Evolutionary conservation across 441 rosid species (phyloP).

Genomic region (Francoa sonchifolia): DNA sequence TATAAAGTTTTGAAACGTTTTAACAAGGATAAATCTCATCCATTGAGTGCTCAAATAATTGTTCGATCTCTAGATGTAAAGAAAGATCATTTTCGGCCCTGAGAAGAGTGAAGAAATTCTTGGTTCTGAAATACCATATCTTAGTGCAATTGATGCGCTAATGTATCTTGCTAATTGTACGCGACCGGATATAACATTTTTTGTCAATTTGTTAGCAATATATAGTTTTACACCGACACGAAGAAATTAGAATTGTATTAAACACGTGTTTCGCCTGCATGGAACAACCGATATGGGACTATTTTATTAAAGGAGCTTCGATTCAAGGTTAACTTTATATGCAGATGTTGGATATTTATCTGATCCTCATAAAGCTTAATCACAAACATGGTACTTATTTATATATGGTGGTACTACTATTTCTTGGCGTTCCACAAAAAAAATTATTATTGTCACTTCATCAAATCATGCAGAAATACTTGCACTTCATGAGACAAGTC

Average conservation of each 20-base stretch:
- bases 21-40: neutral
- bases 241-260: neutral
- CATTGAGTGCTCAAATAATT: neutral
- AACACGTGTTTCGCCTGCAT: neutral
- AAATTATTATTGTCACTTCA: neutral
- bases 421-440: neutral
- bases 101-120: neutral
- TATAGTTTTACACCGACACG: neutral
- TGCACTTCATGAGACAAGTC: neutral
- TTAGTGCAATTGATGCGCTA: neutral
- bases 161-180: neutral
- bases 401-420: neutral
- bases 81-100: neutral
- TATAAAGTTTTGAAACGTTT: neutral
- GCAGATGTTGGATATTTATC: neutral
- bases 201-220: neutral
- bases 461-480: neutral
- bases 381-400: neutral
- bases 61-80: constrained; percentile 1
- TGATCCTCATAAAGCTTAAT: neutral
- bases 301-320: neutral
- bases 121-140: neutral
- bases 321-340: neutral
- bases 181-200: neutral
- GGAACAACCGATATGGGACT: neutral